Percentiles rank a stretch among this genome's conserved stretches.
These are phyloP conservation scores for Westerdykella ornata DNA, from an alignment of 2,329 filamentous ascomycete genomes.

Conservation along the genomic window DNA sequence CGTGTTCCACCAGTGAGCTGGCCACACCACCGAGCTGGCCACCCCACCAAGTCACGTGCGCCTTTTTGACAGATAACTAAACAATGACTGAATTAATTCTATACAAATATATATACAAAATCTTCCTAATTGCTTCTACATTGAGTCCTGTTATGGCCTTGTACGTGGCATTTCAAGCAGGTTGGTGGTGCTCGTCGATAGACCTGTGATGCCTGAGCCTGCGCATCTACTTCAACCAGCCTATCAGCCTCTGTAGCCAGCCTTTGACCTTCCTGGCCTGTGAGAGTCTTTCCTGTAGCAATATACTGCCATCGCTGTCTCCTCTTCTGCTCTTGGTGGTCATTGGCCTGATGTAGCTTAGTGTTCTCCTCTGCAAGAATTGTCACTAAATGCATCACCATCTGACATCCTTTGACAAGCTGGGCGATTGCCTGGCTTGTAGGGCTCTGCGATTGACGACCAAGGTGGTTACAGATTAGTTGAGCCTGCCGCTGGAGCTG, in stretches of 20 bases:
- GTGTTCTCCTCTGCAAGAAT: conserved; percentile 4
- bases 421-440: conserved; percentile 9
- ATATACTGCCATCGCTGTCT: conserved; percentile 4
- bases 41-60: too few species aligned
- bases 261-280: conserved; percentile 2
- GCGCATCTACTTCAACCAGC: not conserved
- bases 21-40: too few species aligned
- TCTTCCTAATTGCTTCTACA: conserved; percentile 4
- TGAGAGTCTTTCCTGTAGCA: conserved; percentile 4
- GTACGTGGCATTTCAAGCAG: conserved; percentile 5
- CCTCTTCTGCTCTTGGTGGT: conserved; percentile 3
- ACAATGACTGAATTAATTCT: conserved; percentile 3
- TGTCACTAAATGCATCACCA: conserved; percentile 4
- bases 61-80: conserved; percentile 1
- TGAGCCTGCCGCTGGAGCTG: conserved; percentile 17
- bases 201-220: not conserved
- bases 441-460: conserved; percentile 13
- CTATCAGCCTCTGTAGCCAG: conserved; percentile 2
- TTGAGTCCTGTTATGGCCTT: conserved; percentile 5
- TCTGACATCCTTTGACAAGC: conserved; percentile 12
- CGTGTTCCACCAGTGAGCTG: too few species aligned
- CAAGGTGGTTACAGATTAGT: conserved; percentile 8
- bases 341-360: conserved; percentile 1
- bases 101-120: conserved; percentile 1
- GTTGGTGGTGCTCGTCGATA: too few species aligned